A percentile compares a stretch with the other conserved stretches of the same genome.
phyloP scores from a whole-genome alignment of 805 yeast genomes.

The Metschnikowia similis region DNA sequence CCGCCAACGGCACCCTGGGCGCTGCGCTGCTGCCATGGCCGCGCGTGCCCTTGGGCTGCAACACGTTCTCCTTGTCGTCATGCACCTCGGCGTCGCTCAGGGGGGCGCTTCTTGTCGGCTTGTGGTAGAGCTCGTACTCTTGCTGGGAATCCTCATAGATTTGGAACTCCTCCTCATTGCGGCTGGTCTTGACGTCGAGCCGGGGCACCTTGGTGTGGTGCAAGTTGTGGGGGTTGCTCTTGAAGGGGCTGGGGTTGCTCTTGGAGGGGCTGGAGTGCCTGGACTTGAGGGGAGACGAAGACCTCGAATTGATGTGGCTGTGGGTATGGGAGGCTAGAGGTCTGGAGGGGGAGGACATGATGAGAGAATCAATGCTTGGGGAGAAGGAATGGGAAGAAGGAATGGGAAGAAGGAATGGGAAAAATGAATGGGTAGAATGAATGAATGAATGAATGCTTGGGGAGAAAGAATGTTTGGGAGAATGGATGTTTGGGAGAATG shows the following conservation, averaged over 20 bases:
- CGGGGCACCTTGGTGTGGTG: conserved; percentile 13
- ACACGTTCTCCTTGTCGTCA: conserved; percentile 40
- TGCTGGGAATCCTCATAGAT: conserved; percentile 17
- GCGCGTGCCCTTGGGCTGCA: conserved; percentile 28
- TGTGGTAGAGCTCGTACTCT: conserved; percentile 12
- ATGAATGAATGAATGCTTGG: not conserved
- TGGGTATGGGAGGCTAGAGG: conserved; percentile 16
- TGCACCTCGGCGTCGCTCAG: conserved; percentile 11
- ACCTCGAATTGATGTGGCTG: conserved; percentile 15
- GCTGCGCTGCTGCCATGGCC: conserved; percentile 6
- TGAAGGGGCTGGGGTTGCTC: conserved; percentile 11
- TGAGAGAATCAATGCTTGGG: too few relatives aligned
- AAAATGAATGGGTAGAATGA: not conserved
- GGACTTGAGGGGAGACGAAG: conserved; percentile 15
- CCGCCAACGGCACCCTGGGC: conserved; percentile 25
- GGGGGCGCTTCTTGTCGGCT: conserved; percentile 3
- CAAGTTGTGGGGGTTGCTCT: conserved; percentile 2
- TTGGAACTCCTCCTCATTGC: conserved; percentile 9
- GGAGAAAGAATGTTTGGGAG: not conserved
- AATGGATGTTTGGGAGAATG: too few relatives aligned
- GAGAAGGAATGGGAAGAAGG: not conserved
- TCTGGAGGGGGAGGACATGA: conserved; percentile 13
- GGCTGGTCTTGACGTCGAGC: conserved; percentile 4
- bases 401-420: not conserved
- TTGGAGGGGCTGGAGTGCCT: conserved; percentile 12